These are phyloP conservation scores for Hibiscus trionum DNA, from an alignment of 345 rosid genomes.

Conservation along the genomic window DNA sequence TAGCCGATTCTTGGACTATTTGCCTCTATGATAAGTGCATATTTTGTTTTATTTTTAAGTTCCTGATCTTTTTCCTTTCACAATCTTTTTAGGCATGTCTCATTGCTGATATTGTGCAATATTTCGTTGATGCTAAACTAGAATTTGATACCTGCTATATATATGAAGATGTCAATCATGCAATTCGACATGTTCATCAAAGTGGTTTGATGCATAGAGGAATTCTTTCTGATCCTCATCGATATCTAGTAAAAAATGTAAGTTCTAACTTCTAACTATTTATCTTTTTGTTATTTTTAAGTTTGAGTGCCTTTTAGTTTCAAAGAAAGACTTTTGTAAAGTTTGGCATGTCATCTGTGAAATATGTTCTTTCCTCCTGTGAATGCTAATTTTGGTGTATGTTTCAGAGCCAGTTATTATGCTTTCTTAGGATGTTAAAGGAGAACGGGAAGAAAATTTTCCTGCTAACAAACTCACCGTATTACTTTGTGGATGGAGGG, in stretches of 20 bases:
- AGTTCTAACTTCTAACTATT: slow-evolving; percentile 17
- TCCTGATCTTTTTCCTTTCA: background rate
- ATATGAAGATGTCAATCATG: slow-evolving; percentile 83
- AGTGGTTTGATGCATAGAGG: slow-evolving; percentile 92
- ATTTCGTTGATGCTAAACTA: slow-evolving; percentile 84
- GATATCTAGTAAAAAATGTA: slow-evolving; percentile 78
- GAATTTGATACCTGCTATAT: slow-evolving; percentile 93
- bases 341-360: background rate
- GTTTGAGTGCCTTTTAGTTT: slow-evolving; percentile 6
- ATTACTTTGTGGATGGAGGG: slow-evolving; percentile 92
- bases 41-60: background rate
- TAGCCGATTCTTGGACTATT: background rate
- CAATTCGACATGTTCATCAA: slow-evolving; percentile 91
- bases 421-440: slow-evolving; percentile 61
- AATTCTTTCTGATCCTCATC: slow-evolving; percentile 75
- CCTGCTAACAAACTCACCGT: slow-evolving; percentile 89
- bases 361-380: background rate
- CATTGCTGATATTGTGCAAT: slow-evolving; percentile 87
- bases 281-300: background rate
- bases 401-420: slow-evolving; percentile 55
- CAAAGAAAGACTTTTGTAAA: background rate
- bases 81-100: slow-evolving; percentile 65
- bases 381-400: slow-evolving; percentile 10
- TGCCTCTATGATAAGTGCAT: background rate
- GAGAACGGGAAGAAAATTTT: slow-evolving; percentile 95